phyloP scores from a whole-genome alignment of 2,329 filamentous ascomycete species.

The Colletotrichum tanaceti region DNA sequence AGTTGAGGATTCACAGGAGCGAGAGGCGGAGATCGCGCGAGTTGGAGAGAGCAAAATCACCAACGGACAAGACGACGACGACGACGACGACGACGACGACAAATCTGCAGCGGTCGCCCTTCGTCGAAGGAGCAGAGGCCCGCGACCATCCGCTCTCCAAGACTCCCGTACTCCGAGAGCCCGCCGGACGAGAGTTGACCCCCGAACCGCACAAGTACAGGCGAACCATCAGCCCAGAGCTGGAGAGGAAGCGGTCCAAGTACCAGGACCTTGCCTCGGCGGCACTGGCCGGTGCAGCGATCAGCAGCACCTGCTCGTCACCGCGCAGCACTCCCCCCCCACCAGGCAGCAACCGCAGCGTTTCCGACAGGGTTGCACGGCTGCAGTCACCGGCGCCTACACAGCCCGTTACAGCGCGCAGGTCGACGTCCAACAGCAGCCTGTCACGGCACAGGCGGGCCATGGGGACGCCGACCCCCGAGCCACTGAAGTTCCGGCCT shows the following conservation, averaged over 20 bases:
- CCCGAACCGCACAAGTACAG: conserved; percentile 58
- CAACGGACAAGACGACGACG: conserved; percentile 45
- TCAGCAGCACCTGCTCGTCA: conserved; percentile 21
- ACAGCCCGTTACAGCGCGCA: conserved; percentile 48
- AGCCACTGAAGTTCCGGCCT: conserved; percentile 67
- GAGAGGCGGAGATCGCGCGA: conserved; percentile 43
- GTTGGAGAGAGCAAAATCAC: conserved; percentile 32
- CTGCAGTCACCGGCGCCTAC: conserved; percentile 39
- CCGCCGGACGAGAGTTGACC: conserved; percentile 50
- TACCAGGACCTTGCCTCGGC: conserved; percentile 48
- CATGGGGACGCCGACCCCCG: conserved; percentile 55
- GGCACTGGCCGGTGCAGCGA: conserved; percentile 44
- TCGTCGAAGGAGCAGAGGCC: conserved; percentile 30
- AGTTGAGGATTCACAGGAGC: conserved; percentile 27
- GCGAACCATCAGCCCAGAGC: conserved; percentile 41
- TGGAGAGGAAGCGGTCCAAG: conserved; percentile 43
- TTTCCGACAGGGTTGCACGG: conserved; percentile 51
- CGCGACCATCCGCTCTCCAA: conserved; percentile 49
- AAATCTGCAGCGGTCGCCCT: conserved; percentile 42
- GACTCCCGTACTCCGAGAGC: conserved; percentile 56
- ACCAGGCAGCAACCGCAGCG: conserved; percentile 48
- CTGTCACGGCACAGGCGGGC: conserved; percentile 57
- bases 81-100: too few relatives aligned
- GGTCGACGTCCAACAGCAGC: conserved; percentile 66
- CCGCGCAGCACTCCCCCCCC: conserved; percentile 35